Evolutionary conservation across 176 grass and related monocot species (phyloP), one percentile per base, ranked within the genome.

Genomic region (Rhynchospora pubera): DNA sequence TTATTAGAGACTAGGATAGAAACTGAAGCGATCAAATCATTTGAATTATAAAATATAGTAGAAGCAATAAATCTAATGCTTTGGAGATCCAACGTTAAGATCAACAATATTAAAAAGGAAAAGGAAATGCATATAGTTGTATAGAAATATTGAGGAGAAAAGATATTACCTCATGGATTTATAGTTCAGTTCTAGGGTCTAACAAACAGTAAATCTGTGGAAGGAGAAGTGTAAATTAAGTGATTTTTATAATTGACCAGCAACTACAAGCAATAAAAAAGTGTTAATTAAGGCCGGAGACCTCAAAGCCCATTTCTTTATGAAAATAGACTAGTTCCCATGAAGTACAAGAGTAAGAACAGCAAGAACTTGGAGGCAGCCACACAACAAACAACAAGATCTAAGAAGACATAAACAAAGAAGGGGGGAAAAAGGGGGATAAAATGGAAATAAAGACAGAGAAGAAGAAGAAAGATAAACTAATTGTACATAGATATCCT

Each of bases 31-130:
- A 82, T 16, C 83, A 85, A 83, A 76, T 70, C 58, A 62, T 91
- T 89, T 84, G 84, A 78, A 86, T 85, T 81, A 81, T 74, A 76
- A 23, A 86, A 91, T 82, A 91, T 82, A 90, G 65, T 34, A 88
- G 75, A n/a, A 71, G 34, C 48, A 66, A 44, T 47, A 62, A 8
- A 68, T 82, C 11, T 32, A 72, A 62, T 83, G 24, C 22, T 45
- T 16, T 63, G 7, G 23, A 51, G 61, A 82, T 82, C 44, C 43
- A 82, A 82, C 1, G 77, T 48, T 82, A 82, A 52, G 58, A 82
- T 82, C 8, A 16, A 82, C 43, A 51, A 34, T 14, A 65, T 50
- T 65, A 16, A 65, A 46, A 50, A 47, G 12, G 19, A 65, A 51
- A 50, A 65, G 58, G 34, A 39, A 39, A 39, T 22, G 16, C 43